Conservation (phyloP, 352 stramenopile species). For the Aphanomyces astaci region DNA sequence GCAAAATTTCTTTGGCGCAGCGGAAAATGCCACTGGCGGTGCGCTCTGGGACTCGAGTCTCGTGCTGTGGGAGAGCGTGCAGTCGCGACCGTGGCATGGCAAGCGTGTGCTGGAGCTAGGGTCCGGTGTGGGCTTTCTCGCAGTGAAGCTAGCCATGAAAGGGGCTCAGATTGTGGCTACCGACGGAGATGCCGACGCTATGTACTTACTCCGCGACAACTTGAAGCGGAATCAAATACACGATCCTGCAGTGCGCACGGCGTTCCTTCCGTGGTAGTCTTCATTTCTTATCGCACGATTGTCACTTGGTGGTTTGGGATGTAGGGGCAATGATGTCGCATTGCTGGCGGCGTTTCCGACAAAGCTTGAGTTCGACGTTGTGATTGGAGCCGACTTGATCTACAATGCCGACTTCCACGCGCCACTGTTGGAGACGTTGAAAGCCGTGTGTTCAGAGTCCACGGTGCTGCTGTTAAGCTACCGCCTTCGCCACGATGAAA, state of each 20-base stretch:
- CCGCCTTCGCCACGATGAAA: constrained; percentile 19
- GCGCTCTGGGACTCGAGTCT: constrained; percentile 79
- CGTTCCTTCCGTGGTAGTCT: background rate
- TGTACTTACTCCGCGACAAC: constrained; percentile 13
- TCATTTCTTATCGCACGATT: background rate
- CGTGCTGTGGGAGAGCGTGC: constrained; percentile 58
- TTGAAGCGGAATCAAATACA: constrained; percentile 6
- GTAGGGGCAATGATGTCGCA: constrained; percentile 5
- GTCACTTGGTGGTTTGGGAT: background rate
- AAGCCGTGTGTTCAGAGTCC: background rate
- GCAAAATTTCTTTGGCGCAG: constrained; percentile 20
- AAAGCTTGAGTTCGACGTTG: background rate
- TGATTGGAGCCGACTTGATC: constrained; percentile 19
- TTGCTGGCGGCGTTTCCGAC: background rate
- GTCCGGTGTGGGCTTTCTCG: constrained; percentile 61
- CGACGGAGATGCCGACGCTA: constrained; percentile 37
- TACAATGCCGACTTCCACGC: constrained; percentile 20
- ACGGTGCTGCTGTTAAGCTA: constrained; percentile 11
- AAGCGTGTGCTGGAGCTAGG: constrained; percentile 65
- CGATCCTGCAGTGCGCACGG: background rate
- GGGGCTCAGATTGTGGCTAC: constrained; percentile 54
- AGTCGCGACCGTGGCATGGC: constrained; percentile 25
- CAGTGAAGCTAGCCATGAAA: constrained; percentile 59
- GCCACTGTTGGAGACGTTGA: background rate
- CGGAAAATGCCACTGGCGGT: constrained; percentile 43